Percentiles rank a stretch among this genome's conserved stretches.
Conservation (phyloP, 2,329 filamentous ascomycete species). For the Fusarium sublunatum region DNA sequence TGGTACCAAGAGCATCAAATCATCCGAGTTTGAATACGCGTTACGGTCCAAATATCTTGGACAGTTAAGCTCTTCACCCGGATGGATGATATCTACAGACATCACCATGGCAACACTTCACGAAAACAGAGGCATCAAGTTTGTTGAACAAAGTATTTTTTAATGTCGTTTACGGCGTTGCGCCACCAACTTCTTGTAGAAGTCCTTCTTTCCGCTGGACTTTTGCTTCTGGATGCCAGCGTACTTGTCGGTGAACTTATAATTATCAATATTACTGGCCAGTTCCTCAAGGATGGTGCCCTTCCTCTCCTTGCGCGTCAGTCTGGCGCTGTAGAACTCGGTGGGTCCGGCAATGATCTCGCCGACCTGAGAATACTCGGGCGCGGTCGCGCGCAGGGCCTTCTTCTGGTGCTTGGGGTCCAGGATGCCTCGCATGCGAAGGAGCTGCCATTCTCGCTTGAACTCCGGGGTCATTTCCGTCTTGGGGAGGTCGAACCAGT, state of each 20-base stretch:
- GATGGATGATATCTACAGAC: not conserved
- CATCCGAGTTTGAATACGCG: not conserved
- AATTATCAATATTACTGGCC: constrained; percentile 62
- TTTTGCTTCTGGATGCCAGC: constrained; percentile 84
- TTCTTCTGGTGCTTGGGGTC: constrained; percentile 97
- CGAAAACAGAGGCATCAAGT: not conserved
- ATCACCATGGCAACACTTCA: not conserved
- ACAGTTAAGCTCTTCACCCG: too few relatives aligned
- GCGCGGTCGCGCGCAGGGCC: constrained; percentile 72
- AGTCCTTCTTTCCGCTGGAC: constrained; percentile 86
- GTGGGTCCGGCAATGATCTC: constrained; percentile 89
- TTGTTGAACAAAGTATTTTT: constrained; percentile 4
- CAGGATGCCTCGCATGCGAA: constrained; percentile 88
- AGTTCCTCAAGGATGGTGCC: constrained; percentile 88
- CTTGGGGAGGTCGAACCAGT: constrained; percentile 90
- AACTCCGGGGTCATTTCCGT: constrained; percentile 86
- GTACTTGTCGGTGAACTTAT: constrained; percentile 89
- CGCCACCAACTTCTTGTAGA: constrained; percentile 82
- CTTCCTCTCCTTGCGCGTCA: constrained; percentile 89
- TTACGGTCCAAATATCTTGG: not conserved
- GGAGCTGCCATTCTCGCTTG: constrained; percentile 87
- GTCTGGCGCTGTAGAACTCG: constrained; percentile 83
- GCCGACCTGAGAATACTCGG: constrained; percentile 88
- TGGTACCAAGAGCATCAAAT: not conserved
- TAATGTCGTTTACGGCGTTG: constrained; percentile 49